A percentile compares a stretch with the other conserved stretches of the same genome.
phyloP scores from a whole-genome alignment of 805 yeast species.

The Starmera caribaea region DNA sequence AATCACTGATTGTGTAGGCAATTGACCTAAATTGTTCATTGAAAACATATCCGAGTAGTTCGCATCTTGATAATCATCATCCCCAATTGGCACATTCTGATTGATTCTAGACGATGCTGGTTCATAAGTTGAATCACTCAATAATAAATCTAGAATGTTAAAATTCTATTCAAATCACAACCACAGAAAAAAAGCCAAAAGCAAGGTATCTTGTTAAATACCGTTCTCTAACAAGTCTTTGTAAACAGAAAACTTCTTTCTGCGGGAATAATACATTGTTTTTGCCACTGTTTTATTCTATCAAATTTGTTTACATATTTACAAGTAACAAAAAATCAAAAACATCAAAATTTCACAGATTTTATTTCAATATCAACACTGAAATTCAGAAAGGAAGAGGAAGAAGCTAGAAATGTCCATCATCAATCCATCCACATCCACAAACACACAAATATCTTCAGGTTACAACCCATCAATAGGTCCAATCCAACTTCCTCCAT shows the following conservation, averaged over 20 bases:
- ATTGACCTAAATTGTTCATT: no score
- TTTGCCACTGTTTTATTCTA: no score
- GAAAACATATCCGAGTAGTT: no score
- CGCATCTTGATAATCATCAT: no score
- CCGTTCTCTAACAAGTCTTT: not conserved
- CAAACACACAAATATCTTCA: constrained; percentile 6
- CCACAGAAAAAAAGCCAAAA: not conserved
- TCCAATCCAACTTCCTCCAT: constrained; percentile 19
- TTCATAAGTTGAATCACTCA: constrained; percentile 1
- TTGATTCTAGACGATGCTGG: not conserved
- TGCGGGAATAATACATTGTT: constrained; percentile 11
- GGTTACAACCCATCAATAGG: constrained; percentile 21
- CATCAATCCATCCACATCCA: constrained; percentile 16
- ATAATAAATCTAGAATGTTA: not conserved
- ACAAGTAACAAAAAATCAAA: not conserved
- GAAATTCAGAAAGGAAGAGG: not conserved
- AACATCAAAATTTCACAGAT: not conserved
- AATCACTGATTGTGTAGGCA: no score
- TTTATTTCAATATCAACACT: no score
- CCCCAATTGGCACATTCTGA: no score
- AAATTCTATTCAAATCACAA: not conserved
- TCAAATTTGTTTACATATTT: not conserved
- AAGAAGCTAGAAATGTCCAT: not conserved
- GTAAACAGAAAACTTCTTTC: constrained; percentile 5
- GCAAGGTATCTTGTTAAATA: not conserved